Base-by-base conservation (phyloP, 23 red algal species). In the Gracilariopsis chorda region DNA sequence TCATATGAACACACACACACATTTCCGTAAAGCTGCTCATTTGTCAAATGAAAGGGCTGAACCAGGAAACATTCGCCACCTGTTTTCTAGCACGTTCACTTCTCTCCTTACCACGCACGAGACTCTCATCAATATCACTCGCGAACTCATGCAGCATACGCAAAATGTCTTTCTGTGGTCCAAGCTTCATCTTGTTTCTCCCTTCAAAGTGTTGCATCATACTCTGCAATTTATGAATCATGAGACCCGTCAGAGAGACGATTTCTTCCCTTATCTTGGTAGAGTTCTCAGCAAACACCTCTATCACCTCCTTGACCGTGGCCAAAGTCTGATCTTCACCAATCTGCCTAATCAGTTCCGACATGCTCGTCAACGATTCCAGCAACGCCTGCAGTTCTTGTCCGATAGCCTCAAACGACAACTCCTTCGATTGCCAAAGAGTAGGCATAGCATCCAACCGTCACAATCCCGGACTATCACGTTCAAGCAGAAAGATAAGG, bases 171-270 rank as follows among this genome's bases (percentile, higher is more conserved):
- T 92, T 88, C 40, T 96, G 88, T 24, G 88, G 77, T 19, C 68
- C 81, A 8, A 87, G 52, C 19, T 78, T 76, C 44, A 62, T 71
- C 78, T 92, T 92, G 77, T 96, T 96, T n/a, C 94, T 67, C 71
- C 92, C 94, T 14, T 88, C 94, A 44, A 96, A 92, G 48, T 92
- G 83, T 11, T 45, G 87, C 94, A 96, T 92, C 87, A 92, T 80
- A 7, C 41, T 69, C 64, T 96, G 82, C 43, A 80, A 44, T 47
- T 96, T 96, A n/a, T 91, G 65, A 43, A 87, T 82, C 84, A 96
- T 87, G 40, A 87, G 63, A 6, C 77, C 94, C 35, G 68, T 35
- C n/a, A 96, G 78, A 29, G 87, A 91, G 3, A 96, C 87, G 69
- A 96, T 96, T 24, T 96, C 76, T 45, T 96, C 94, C 24, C 94